Evolutionary conservation across 78 protist species (phyloP).

Genomic region (Ministeria vibrans): DNA sequence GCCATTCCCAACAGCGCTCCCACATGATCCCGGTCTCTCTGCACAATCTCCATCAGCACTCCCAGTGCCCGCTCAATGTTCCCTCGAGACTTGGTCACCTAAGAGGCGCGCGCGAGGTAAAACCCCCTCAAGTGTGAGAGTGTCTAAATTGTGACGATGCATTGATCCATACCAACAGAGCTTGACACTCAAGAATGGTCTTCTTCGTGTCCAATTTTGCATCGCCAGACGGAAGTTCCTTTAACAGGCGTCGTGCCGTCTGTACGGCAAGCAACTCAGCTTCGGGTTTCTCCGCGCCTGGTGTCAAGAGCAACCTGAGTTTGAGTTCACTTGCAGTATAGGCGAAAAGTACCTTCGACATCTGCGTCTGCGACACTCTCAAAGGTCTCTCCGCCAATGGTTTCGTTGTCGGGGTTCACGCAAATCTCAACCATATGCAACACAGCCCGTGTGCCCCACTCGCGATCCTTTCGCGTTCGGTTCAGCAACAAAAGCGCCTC

Average conservation of each 20-base stretch:
- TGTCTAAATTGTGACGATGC: too few species aligned
- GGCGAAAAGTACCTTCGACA: neutral
- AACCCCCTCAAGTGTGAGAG: too few species aligned
- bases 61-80: too few species aligned
- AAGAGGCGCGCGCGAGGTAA: too few species aligned
- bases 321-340: neutral
- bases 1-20: conserved; percentile 35
- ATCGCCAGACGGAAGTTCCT: too few species aligned
- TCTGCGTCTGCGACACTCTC: neutral
- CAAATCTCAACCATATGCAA: conserved; percentile 49
- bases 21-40: conserved; percentile 14
- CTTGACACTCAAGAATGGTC: too few species aligned
- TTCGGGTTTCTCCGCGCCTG: conserved; percentile 11
- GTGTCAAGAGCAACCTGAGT: neutral
- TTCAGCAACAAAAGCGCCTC: conserved; percentile 50
- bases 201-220: too few species aligned
- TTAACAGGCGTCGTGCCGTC: conserved; percentile 31
- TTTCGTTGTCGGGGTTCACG: conserved; percentile 30
- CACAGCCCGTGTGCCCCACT: conserved; percentile 38
- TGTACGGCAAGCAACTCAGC: neutral
- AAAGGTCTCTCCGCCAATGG: neutral
- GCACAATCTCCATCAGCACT: neutral
- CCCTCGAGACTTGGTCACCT: too few species aligned
- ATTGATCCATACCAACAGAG: too few species aligned
- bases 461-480: conserved; percentile 35